A percentile compares a stretch with the other conserved stretches of the same genome.
Evolutionary conservation across 1,284 basidiomycete genomes (phyloP).

Genomic region (Apiotrichum laibachii): DNA sequence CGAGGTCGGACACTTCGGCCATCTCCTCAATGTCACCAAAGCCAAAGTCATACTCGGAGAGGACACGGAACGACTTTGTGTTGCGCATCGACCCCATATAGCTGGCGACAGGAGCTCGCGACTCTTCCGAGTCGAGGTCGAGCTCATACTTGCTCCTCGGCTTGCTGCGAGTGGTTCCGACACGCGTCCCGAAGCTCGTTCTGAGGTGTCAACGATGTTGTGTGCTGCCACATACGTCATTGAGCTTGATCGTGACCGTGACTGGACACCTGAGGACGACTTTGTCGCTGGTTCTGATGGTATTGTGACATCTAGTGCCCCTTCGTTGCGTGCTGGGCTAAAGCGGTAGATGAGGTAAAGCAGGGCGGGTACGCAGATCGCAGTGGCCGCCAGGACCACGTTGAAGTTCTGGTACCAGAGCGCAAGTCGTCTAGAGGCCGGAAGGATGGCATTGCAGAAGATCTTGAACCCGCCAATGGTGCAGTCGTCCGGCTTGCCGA

Average conservation of each 20-base stretch:
- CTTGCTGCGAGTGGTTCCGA: background rate
- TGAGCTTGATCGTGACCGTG: background rate
- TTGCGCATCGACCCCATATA: background rate
- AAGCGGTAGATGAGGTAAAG: conserved; percentile 4
- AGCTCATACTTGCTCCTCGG: background rate
- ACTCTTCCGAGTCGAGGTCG: background rate
- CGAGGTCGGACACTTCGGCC: background rate
- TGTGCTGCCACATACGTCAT: background rate
- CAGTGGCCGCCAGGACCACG: background rate
- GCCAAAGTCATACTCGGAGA: conserved; percentile 4
- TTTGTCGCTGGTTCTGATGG: too few species aligned
- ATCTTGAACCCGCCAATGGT: conserved; percentile 3
- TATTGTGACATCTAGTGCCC: background rate
- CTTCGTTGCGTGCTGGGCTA: background rate
- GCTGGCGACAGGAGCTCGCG: background rate
- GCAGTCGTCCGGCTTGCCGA: background rate
- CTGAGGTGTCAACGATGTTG: background rate
- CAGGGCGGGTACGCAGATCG: background rate
- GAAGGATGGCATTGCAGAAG: conserved; percentile 11
- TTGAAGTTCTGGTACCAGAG: conserved; percentile 11
- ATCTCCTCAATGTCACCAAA: background rate
- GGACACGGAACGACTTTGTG: conserved; percentile 11
- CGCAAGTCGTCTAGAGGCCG: conserved; percentile 1
- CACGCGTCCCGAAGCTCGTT: too few species aligned
- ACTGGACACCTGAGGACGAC: background rate